phyloP scores from a whole-genome alignment of 495 filamentous ascomycete species.

The Polyplosphaeria fusca region DNA sequence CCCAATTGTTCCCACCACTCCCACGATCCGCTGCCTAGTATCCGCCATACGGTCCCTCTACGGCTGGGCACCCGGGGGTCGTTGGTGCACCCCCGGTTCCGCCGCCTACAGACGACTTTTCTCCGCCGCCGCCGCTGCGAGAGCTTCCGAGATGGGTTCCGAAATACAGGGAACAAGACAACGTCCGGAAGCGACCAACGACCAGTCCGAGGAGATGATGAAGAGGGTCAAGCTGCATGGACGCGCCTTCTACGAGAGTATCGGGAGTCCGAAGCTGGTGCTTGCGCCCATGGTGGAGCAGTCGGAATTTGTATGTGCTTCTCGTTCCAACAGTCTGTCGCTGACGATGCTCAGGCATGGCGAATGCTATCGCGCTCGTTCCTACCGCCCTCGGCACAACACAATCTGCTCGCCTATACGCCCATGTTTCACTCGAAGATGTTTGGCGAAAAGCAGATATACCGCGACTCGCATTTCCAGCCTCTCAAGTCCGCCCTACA shows the following conservation, averaged over 20 bases:
- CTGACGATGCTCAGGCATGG: slow-evolving; percentile 67
- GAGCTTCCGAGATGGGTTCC: slow-evolving; percentile 17
- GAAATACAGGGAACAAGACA: neutral
- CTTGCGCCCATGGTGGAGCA: slow-evolving; percentile 98
- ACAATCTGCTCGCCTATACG: slow-evolving; percentile 35
- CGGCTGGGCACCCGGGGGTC: neutral
- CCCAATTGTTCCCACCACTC: neutral
- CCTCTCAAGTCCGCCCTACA: slow-evolving; percentile 52
- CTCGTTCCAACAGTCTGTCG: slow-evolving; percentile 10
- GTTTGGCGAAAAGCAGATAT: slow-evolving; percentile 69
- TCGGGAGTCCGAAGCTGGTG: slow-evolving; percentile 85
- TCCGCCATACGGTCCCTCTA: slow-evolving; percentile 11
- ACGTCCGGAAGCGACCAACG: neutral
- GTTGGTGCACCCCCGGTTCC: neutral
- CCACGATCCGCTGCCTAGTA: neutral
- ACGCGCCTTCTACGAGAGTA: slow-evolving; percentile 85
- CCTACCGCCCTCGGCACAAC: slow-evolving; percentile 58
- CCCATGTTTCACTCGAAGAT: slow-evolving; percentile 87
- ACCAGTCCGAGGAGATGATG: neutral
- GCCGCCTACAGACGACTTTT: neutral
- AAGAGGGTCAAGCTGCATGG: slow-evolving; percentile 64
- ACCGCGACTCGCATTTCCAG: slow-evolving; percentile 75
- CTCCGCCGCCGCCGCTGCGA: neutral
- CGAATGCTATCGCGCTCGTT: slow-evolving; percentile 90
- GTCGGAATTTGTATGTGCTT: slow-evolving; percentile 80